Evolutionary conservation across 305 asterid genomes (phyloP).

Genomic region (Stenogyne calaminthoides): DNA sequence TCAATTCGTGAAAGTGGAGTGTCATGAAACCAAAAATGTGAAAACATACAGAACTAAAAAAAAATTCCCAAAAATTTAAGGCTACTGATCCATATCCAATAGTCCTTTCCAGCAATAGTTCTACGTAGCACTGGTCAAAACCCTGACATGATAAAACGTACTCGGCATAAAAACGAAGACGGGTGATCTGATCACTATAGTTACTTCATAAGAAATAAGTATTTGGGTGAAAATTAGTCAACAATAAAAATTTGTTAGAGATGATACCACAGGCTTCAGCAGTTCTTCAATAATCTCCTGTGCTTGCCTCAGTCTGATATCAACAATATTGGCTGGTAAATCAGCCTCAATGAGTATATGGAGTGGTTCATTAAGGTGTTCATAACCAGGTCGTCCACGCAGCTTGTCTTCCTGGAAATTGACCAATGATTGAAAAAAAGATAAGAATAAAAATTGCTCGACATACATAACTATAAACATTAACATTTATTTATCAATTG

Average conservation of each 20-base stretch:
- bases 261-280: conserved; percentile 80
- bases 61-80: too few species aligned
- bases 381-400: conserved; percentile 86
- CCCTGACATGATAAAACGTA: too few species aligned
- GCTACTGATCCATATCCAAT: too few species aligned
- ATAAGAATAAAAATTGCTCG: not conserved
- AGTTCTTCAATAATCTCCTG: conserved; percentile 79
- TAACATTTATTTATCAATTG: not conserved
- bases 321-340: conserved; percentile 73
- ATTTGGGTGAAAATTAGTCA: not conserved
- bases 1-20: too few species aligned
- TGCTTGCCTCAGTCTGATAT: conserved; percentile 73
- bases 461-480: not conserved
- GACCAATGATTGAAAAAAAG: conserved; percentile 20
- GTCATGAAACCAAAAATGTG: too few species aligned
- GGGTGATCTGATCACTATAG: not conserved
- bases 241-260: not conserved
- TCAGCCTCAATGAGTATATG: conserved; percentile 89
- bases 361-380: conserved; percentile 83
- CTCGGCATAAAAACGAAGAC: too few species aligned
- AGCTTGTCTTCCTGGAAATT: conserved; percentile 75
- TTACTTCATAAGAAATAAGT: not conserved
- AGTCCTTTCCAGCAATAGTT: too few species aligned
- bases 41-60: too few species aligned
- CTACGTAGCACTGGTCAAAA: too few species aligned